These are phyloP conservation scores for Aspergillus proliferans DNA, from an alignment of 2,329 filamentous ascomycete species.

Conservation along the genomic window DNA sequence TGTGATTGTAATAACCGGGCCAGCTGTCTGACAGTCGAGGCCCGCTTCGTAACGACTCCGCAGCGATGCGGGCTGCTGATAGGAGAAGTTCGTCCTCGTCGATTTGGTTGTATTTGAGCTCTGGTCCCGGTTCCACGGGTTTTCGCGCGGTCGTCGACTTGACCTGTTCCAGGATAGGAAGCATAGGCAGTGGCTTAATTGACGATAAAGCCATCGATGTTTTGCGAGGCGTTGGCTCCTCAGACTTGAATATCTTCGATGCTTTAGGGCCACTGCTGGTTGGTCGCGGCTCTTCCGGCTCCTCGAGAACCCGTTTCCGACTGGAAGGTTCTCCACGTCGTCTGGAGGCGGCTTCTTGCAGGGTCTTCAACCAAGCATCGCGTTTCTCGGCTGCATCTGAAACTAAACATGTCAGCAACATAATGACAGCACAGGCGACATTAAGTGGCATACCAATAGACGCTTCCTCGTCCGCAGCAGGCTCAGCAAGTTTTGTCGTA, in stretches of 20 bases:
- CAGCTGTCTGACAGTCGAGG: slow-evolving; percentile 26
- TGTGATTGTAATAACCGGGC: slow-evolving; percentile 10
- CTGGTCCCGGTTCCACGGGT: slow-evolving; percentile 11
- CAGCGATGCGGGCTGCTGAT: slow-evolving; percentile 36
- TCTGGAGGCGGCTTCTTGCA: slow-evolving; percentile 18
- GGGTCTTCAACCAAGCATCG: slow-evolving; percentile 12
- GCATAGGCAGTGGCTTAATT: slow-evolving; percentile 24
- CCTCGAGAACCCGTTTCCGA: slow-evolving; percentile 25
- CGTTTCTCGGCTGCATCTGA: slow-evolving; percentile 5
- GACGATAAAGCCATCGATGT: slow-evolving; percentile 25
- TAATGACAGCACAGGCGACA: neutral
- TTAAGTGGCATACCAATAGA: neutral
- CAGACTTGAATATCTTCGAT: slow-evolving; percentile 17
- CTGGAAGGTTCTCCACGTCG: slow-evolving; percentile 16
- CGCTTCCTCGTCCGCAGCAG: neutral
- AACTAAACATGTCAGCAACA: slow-evolving; percentile 4
- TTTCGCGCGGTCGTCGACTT: slow-evolving; percentile 22
- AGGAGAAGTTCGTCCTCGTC: slow-evolving; percentile 39
- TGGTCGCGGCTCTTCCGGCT: slow-evolving; percentile 11
- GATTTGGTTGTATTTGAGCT: slow-evolving; percentile 21
- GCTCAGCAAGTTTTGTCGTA: neutral
- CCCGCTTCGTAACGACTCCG: slow-evolving; percentile 33
- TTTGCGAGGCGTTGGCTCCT: slow-evolving; percentile 12
- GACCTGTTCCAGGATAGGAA: slow-evolving; percentile 30
- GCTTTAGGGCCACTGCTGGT: slow-evolving; percentile 16